Percentiles rank a stretch among this genome's conserved stretches.
Conservation (phyloP, 352 stramenopile genomes). For the Phytopythium vexans region DNA sequence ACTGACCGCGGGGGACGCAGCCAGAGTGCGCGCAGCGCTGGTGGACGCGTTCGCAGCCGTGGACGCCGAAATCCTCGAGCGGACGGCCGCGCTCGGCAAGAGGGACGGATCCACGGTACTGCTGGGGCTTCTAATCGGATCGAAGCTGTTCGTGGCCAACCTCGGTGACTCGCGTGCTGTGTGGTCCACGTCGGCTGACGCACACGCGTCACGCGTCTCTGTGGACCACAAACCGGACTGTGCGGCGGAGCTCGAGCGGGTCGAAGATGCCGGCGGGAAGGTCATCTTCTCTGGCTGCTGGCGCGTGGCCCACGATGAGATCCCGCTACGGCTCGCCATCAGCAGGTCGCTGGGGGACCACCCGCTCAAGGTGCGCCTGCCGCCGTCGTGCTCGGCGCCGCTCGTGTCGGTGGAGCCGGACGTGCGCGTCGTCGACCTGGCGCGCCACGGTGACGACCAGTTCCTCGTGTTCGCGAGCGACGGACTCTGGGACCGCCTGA, state of each 20-base stretch:
- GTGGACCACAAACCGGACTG: conserved; percentile 80
- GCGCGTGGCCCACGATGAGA: conserved; percentile 76
- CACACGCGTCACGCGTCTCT: conserved; percentile 50
- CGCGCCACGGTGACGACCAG: conserved; percentile 32
- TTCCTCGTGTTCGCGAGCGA: conserved; percentile 77
- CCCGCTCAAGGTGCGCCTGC: conserved; percentile 66
- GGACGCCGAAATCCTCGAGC: conserved; percentile 69
- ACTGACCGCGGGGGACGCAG: conserved; percentile 44
- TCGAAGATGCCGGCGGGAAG: conserved; percentile 66
- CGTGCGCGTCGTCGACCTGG: conserved; percentile 63
- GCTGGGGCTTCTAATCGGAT: conserved; percentile 58
- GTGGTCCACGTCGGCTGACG: conserved; percentile 20
- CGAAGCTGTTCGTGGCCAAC: conserved; percentile 80
- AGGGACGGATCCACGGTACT: conserved; percentile 74
- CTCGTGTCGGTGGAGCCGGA: conserved; percentile 72
- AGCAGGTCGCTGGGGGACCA: conserved; percentile 79
- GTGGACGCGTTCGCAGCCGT: conserved; percentile 53
- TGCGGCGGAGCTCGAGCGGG: conserved; percentile 50
- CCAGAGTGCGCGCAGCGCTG: conserved; percentile 44
- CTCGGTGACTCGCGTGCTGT: conserved; percentile 74
- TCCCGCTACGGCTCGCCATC: conserved; percentile 68
- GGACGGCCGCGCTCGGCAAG: conserved; percentile 65
- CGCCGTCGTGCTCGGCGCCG: conserved; percentile 50
- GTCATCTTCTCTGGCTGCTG: conserved; percentile 82
- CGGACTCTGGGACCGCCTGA: conserved; percentile 76